Percentiles rank a stretch among this genome's conserved stretches.
Evolutionary conservation across 2,329 filamentous ascomycete species (phyloP).

Genomic region (Fusarium abutilonis): DNA sequence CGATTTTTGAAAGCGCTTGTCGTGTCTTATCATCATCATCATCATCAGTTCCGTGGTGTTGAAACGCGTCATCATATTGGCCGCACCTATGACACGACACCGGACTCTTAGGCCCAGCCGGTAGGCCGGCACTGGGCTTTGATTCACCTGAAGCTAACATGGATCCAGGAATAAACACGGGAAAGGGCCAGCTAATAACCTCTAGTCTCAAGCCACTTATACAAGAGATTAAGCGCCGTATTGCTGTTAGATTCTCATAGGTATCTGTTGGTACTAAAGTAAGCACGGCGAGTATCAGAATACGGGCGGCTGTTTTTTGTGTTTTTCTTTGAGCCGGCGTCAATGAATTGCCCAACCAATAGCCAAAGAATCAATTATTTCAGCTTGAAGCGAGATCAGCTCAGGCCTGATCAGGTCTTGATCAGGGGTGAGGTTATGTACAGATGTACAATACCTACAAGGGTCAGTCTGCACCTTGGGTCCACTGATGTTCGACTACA

Average conservation of each 20-base stretch:
- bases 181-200: slow-evolving; percentile 20
- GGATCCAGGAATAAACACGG: slow-evolving; percentile 10
- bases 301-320: slow-evolving; percentile 24
- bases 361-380: slow-evolving; percentile 9
- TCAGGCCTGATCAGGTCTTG: no score
- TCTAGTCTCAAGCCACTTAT: no score
- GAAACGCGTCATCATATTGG: slow-evolving; percentile 43
- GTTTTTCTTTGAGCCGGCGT: slow-evolving; percentile 1
- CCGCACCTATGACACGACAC: slow-evolving; percentile 27
- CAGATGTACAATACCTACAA: no score
- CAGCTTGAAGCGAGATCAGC: slow-evolving; percentile 9
- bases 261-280: neutral
- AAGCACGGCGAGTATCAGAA: slow-evolving; percentile 18
- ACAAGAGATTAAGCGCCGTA: no score
- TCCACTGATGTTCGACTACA: neutral
- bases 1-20: slow-evolving; percentile 17
- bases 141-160: slow-evolving; percentile 25
- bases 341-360: slow-evolving; percentile 1
- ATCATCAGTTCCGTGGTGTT: slow-evolving; percentile 8
- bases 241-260: no score
- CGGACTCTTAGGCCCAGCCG: slow-evolving; percentile 26
- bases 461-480: neutral
- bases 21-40: neutral
- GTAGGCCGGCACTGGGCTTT: slow-evolving; percentile 36
- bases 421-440: neutral